Evolutionary conservation across 257 asterid genomes (phyloP).

Genomic region (Vinca minor): DNA sequence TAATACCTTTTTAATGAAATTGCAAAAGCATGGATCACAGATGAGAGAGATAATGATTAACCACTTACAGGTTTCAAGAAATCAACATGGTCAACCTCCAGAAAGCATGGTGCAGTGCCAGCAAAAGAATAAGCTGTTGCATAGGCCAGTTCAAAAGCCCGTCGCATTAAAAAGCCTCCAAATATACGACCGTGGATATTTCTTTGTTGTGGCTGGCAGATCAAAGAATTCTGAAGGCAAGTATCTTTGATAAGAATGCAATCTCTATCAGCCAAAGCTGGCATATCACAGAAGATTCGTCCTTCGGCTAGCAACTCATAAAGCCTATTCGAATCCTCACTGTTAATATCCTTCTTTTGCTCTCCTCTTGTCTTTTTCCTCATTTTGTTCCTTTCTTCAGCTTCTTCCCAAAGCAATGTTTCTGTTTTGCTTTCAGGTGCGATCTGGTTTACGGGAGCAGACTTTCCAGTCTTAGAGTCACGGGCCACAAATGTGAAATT

Average conservation of each 20-base stretch:
- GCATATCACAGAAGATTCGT: constrained; percentile 79
- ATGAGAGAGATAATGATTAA: background rate
- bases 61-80: constrained; percentile 80
- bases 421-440: constrained; percentile 69
- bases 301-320: constrained; percentile 61
- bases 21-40: background rate
- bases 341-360: constrained; percentile 39
- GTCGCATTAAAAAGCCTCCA: constrained; percentile 88
- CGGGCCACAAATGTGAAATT: constrained; percentile 96
- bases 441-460: constrained; percentile 68
- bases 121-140: constrained; percentile 83
- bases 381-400: constrained; percentile 69
- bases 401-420: constrained; percentile 59
- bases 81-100: constrained; percentile 90
- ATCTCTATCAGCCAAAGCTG: constrained; percentile 82
- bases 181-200: constrained; percentile 88
- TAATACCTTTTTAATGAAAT: background rate
- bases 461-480: constrained; percentile 70
- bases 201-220: constrained; percentile 96
- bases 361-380: constrained; percentile 56
- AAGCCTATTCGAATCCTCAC: constrained; percentile 45
- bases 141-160: constrained; percentile 79
- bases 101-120: constrained; percentile 69
- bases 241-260: constrained; percentile 76
- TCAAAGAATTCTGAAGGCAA: constrained; percentile 72